Conservation (phyloP, 306 rosid genomes). For the Quercus gilva region DNA sequence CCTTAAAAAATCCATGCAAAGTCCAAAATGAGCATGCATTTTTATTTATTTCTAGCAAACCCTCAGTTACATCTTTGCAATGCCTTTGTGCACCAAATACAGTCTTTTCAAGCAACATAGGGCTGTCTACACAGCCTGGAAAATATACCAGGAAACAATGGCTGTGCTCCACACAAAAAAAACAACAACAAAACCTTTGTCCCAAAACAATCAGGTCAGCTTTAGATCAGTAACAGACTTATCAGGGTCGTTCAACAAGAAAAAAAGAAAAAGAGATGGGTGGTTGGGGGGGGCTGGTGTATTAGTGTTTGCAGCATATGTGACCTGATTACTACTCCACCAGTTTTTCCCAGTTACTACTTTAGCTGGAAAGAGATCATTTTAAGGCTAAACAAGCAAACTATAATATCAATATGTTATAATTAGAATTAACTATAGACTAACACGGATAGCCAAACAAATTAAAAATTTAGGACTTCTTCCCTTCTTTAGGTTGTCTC, state of each 20-base stretch:
- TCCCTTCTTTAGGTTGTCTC: neutral
- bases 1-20: neutral
- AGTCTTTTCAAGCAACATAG: neutral
- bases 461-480: neutral
- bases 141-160: neutral
- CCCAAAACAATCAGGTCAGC: too few species aligned
- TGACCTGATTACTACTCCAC: neutral
- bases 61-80: neutral
- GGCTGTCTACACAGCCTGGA: neutral
- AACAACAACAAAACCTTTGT: too few species aligned
- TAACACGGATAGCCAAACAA: neutral
- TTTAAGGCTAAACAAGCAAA: neutral
- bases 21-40: neutral
- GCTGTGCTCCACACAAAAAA: neutral
- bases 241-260: too few species aligned
- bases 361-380: neutral
- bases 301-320: neutral
- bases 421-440: neutral
- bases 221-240: too few species aligned
- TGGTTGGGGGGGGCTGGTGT: neutral
- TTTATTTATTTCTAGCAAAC: neutral
- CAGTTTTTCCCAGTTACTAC: neutral
- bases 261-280: fast-evolving
- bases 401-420: neutral
- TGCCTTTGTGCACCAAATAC: neutral